Base-by-base conservation (phyloP, 1,284 basidiomycete genomes). In the Agroathelia rolfsii region DNA sequence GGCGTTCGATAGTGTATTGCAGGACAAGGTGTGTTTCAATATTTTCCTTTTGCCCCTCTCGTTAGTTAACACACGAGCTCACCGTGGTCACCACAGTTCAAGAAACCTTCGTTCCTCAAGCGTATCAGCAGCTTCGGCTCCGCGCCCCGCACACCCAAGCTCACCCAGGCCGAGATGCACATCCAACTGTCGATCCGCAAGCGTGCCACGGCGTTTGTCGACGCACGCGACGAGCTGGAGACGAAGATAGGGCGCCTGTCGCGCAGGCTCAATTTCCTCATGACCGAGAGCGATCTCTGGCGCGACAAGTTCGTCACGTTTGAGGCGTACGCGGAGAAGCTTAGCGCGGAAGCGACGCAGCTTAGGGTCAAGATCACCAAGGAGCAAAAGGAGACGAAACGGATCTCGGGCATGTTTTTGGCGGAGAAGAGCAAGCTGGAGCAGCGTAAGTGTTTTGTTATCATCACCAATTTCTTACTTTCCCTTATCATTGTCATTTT, bases 251-350 rank as follows among this genome's bases (percentile, higher is more conserved):
- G 84, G 22, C 74, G 83, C 28, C 65, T 88, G 23, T 82, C 79
- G 27, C 71, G 83, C 39, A 68, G 86, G 24, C 69, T 90, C 43
- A 89, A 90, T 59, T 90, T 90, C 64, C 63, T 90, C 45, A 88
- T 90, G 83, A 87, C 83, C 4, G 86, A 90, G 56, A 78, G 76
- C 10, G 86, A 90, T 50, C 62, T 90, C 26, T 90, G 86, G 86
- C 66, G 86, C 41, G 84, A 87, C 59, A 90, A 90, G 54, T 90
- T 90, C 46, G 83, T 89, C 25, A 84, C 84, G 16, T 90, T 90
- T 45, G 86, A 90, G 55, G 78, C 83, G 56, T 87, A 90, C 47
- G 87, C 87, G n/a, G 87, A 90, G 61, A 86, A 86, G 52, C 63
- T 90, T 28, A 87, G 84, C 46, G 70, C 67, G 15, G 86, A 90